phyloP scores from a whole-genome alignment of 768 basidiomycete genomes.

The Tricholoma flavovirens region DNA sequence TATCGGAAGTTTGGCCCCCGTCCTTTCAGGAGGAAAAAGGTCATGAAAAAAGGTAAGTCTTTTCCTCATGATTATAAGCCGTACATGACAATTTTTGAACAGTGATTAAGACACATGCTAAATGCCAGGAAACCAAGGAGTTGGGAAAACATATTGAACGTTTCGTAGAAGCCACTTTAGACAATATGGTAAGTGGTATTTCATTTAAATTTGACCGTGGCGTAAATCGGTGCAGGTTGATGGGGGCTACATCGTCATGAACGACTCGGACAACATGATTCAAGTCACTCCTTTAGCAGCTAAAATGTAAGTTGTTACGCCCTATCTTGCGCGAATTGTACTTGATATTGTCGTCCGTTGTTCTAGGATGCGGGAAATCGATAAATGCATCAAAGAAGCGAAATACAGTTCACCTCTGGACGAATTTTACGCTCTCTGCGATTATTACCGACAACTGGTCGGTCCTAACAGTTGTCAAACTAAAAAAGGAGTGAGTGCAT shows the following conservation, averaged over 20 bases:
- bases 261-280: neutral
- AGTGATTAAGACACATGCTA: neutral
- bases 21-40: neutral
- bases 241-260: neutral
- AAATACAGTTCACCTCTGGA: neutral
- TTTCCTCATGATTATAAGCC: neutral
- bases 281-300: neutral
- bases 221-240: neutral
- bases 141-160: neutral
- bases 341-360: neutral
- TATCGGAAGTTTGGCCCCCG: neutral
- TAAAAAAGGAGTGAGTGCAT: conserved; percentile 1
- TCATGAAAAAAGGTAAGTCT: neutral
- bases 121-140: neutral
- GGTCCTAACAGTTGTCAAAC: conserved; percentile 1
- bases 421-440: conserved; percentile 3
- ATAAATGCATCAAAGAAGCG: neutral
- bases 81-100: neutral
- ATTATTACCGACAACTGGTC: conserved; percentile 8
- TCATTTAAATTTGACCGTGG: neutral
- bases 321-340: too few species aligned
- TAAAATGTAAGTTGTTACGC: neutral
- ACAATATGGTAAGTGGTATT: neutral
- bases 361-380: conserved; percentile 3
- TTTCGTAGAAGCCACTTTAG: neutral